phyloP scores from a whole-genome alignment of 768 basidiomycete genomes.

The Russula sp. region DNA sequence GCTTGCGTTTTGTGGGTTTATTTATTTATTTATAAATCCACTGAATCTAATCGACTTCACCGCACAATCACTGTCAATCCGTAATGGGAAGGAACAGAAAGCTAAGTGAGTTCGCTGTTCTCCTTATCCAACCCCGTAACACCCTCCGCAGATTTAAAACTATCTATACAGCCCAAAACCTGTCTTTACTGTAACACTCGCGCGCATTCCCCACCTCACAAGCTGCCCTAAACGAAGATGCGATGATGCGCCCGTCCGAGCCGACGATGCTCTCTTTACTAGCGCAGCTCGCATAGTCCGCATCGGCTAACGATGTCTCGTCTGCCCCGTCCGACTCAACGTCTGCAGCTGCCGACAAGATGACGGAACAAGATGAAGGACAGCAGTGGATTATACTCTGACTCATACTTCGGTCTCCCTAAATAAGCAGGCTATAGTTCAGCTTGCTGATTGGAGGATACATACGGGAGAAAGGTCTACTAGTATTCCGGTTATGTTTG shows the following conservation, averaged over 20 bases:
- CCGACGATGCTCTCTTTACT: constrained; percentile 65
- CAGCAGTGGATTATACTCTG: too few species aligned
- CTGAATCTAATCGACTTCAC: not conserved
- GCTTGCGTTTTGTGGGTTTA: not conserved
- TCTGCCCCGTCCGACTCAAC: constrained; percentile 36
- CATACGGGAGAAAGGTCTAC: too few species aligned
- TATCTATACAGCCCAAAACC: constrained; percentile 39
- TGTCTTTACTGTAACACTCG: not conserved
- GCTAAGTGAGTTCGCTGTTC: not conserved
- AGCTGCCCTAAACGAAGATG: constrained; percentile 44
- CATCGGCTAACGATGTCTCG: constrained; percentile 37
- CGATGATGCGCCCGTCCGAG: constrained; percentile 71
- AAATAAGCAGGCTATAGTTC: too few species aligned
- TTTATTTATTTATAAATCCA: not conserved
- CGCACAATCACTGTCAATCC: not conserved
- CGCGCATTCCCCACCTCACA: constrained; percentile 8
- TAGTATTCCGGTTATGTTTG: too few species aligned
- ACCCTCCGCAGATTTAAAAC: not conserved
- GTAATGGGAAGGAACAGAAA: constrained; percentile 19
- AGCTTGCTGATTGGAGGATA: too few species aligned
- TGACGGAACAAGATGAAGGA: too few species aligned
- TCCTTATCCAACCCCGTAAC: not conserved
- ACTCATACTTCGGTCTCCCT: too few species aligned
- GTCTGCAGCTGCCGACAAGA: constrained; percentile 44
- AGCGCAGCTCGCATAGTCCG: constrained; percentile 46